Evolutionary conservation across 495 filamentous ascomycete genomes (phyloP), one percentile per base, ranked within the genome.

Genomic region (Penicillium soppii): DNA sequence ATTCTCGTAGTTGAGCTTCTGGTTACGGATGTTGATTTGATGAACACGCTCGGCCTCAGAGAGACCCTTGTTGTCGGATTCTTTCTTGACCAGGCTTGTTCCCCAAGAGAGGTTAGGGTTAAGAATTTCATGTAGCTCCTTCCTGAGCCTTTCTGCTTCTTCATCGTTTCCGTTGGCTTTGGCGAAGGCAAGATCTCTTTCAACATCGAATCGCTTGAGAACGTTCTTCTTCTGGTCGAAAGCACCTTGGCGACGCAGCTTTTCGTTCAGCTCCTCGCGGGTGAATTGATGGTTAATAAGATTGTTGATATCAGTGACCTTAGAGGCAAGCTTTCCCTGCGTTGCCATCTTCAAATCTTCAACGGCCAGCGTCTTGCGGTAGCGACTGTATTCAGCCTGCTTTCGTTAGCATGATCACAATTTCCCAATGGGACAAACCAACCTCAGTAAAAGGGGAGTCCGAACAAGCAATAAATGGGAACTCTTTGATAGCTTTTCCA

Each of bases 381-480:
- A 95, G n/a, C 89, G 90, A 48, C 83, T 84, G 65, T 84, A 88
- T 61, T 97, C 94, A 29, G 78, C 67, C 89, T 92, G 47, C 5
- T 47, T 6, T 47, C 65, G 61, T 79, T 63, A 59, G 62, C 56
- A 33, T n/a, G 3, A 17, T 16, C 32, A 10, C 29, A 20, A n/a
- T 6, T 10, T 36, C 4, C 12, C 30, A 27, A 20, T 15, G 7
- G 9, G 16, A 10, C n/a, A 20, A 33, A 68, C 76, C 52, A 74
- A 88, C 87, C 69, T 91, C 88, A 7, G 84, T 88, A 66, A 95
- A 83, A 2, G 70, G 61, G 32, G 81, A 80, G 61, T 94, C 85
- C 3, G 90, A 95, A 69, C 89, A 92, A 26, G 81, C 82, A 60
- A 91, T 82, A 66, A 96, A 92, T 4, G 91, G 90, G 69, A 86